Percentiles rank a stretch among this genome's conserved stretches.
Evolutionary conservation across 495 filamentous ascomycete genomes (phyloP).

Genomic region (Stereocaulon alpinum): DNA sequence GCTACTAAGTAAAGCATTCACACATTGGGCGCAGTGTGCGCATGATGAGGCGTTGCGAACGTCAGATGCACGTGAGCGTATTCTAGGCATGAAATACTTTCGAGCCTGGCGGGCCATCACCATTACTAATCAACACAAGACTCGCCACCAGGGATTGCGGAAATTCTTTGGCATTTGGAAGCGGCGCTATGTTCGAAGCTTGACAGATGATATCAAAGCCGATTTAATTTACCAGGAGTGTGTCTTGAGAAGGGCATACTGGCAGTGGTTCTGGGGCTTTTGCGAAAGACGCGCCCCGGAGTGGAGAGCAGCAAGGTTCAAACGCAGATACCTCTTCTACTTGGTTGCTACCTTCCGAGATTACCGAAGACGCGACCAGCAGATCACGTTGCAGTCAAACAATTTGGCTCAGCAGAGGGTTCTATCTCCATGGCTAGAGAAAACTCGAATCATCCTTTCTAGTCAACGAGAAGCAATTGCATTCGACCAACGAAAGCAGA

Average conservation of each 20-base stretch:
- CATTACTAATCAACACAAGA: conserved; percentile 56
- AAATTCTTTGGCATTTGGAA: conserved; percentile 51
- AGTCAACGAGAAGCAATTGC: conserved; percentile 28
- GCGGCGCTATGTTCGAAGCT: conserved; percentile 30
- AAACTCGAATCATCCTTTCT: conserved; percentile 25
- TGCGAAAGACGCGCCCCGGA: conserved; percentile 44
- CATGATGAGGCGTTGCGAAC: conserved; percentile 50
- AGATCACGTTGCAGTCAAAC: conserved; percentile 9
- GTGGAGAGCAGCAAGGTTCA: conserved; percentile 40
- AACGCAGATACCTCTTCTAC: conserved; percentile 35
- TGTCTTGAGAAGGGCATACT: conserved; percentile 37
- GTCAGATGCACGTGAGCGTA: conserved; percentile 52
- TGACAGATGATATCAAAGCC: conserved; percentile 32
- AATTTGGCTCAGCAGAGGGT: not conserved
- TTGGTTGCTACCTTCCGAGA: conserved; percentile 23
- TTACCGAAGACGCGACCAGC: conserved; percentile 8
- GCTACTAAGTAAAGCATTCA: conserved; percentile 60
- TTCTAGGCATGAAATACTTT: conserved; percentile 63
- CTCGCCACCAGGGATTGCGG: conserved; percentile 47
- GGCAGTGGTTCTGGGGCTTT: conserved; percentile 47
- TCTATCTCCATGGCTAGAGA: conserved; percentile 20
- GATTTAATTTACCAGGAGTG: conserved; percentile 34
- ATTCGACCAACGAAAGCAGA: conserved; percentile 26
- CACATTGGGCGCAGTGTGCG: conserved; percentile 58
- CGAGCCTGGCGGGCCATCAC: conserved; percentile 69